A percentile compares a stretch with the other conserved stretches of the same genome.
These are phyloP conservation scores for Zygosaccharomyces rouxii DNA, from an alignment of 805 yeast genomes.

Conservation along the genomic window DNA sequence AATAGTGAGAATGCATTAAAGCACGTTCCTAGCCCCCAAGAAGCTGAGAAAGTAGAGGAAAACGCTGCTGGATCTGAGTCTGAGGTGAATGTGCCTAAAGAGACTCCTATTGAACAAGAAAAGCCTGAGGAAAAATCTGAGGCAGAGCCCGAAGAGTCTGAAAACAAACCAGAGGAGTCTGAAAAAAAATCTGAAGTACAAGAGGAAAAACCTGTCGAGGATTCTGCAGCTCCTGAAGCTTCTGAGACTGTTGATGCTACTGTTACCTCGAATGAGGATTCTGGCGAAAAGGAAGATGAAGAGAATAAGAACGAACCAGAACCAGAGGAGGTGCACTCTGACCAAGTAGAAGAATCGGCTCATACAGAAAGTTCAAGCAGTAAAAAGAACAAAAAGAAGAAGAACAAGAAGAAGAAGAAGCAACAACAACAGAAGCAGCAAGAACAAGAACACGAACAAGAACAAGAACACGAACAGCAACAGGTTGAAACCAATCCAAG, in stretches of 20 bases:
- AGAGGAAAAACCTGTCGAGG: constrained; percentile 9
- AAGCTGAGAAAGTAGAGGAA: not conserved
- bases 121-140: not conserved
- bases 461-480: constrained; percentile 1
- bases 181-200: constrained; percentile 11
- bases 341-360: constrained; percentile 3
- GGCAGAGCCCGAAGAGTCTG: not conserved
- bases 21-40: not conserved
- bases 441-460: constrained; percentile 1
- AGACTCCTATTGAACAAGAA: not conserved
- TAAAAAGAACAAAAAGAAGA: constrained; percentile 25
- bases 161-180: constrained; percentile 9
- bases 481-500: not conserved
- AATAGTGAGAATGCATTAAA: not conserved
- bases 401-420: constrained; percentile 30
- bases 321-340: not conserved
- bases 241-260: constrained; percentile 1
- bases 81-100: not conserved
- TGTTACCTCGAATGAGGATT: constrained; percentile 8
- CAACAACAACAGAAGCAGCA: constrained; percentile 12
- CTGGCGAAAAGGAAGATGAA: constrained; percentile 11
- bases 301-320: constrained; percentile 3
- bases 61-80: not conserved
- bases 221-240: not conserved
- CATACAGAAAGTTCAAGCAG: constrained; percentile 5